A percentile compares a stretch with the other conserved stretches of the same genome.
phyloP scores from a whole-genome alignment of 2,329 filamentous ascomycete species.

The Fusarium hostae region DNA sequence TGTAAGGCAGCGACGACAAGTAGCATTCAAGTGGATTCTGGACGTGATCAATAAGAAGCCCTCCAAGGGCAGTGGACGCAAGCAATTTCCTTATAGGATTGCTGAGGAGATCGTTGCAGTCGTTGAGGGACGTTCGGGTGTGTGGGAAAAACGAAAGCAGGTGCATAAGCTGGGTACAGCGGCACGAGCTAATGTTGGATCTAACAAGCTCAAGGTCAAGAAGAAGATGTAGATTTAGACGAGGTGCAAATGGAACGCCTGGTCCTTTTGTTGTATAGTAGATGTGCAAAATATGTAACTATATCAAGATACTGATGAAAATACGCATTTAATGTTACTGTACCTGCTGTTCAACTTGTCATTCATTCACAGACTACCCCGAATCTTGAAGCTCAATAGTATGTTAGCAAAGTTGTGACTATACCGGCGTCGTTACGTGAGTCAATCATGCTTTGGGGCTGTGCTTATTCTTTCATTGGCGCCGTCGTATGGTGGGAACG shows the following conservation, averaged over 20 bases:
- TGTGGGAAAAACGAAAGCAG: constrained; percentile 83
- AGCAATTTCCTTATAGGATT: constrained; percentile 79
- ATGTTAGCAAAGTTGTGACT: background rate
- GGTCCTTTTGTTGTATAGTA: constrained; percentile 42
- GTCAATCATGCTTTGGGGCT: constrained; percentile 6
- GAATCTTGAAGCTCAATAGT: background rate
- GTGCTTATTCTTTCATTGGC: constrained; percentile 25
- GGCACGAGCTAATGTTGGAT: constrained; percentile 76
- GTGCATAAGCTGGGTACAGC: constrained; percentile 86
- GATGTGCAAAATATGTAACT: constrained; percentile 47
- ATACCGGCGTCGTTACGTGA: background rate
- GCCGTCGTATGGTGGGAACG: constrained; percentile 1
- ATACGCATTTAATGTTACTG: constrained; percentile 19
- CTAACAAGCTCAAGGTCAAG: constrained; percentile 51
- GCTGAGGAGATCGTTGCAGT: constrained; percentile 89
- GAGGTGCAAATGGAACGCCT: constrained; percentile 2
- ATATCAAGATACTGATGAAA: constrained; percentile 45
- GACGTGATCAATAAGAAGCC: constrained; percentile 83
- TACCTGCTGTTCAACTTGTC: background rate
- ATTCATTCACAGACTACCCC: background rate
- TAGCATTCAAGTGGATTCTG: constrained; percentile 89
- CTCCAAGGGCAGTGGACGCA: constrained; percentile 75
- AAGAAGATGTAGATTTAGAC: constrained; percentile 49
- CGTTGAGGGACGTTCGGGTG: constrained; percentile 82
- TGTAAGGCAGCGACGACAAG: constrained; percentile 78